Evolutionary conservation across 2,329 filamentous ascomycete genomes (phyloP), one percentile per base, ranked within the genome.

Genomic region (Lizonia empirigonia): DNA sequence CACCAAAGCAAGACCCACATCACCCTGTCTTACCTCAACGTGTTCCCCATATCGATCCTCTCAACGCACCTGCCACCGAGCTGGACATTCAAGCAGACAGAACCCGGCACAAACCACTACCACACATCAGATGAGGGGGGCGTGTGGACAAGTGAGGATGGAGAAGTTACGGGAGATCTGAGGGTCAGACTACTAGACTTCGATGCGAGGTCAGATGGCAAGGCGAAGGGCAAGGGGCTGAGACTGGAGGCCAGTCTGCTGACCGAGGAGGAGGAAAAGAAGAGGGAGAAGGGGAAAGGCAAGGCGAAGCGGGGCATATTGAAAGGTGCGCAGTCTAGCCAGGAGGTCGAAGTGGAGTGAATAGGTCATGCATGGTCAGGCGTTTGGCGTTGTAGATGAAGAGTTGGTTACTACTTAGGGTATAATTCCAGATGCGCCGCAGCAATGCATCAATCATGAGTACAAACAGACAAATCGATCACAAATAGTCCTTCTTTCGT

Each of bases 401-500:
- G 40, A 33, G 36, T 37, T 22, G 19, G 19, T 37, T 42, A 16
- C 12, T 16, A 18, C 10, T 44, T 40, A 29, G 41, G 41, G 40
- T 51, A 47, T 39, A 45, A n/a, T 30, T 30, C 27, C 27, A n/a
- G 13, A 15, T 30, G 13, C 27, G n/a, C 27, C n/a, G 9, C 27
- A 30, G 20, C 34, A 33, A 36, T 37, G 29, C 6, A 15, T 10
- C 15, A 15, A 19, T 8, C 18, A 18, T n/a, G n/a, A n/a, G n/a
- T n/a, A n/a, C n/a, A n/a, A n/a, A n/a, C n/a, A n/a, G n/a, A 34
- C 5, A 4, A 18, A 15, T 19, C 32, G 33, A 37, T 85, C 76
- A 97, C 46, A 97, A 81, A 70, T 96, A 96, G 69, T 96, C 91
- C 85, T 97, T 97, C 84, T 97, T 97, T 76, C 86, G 86, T 64